Evolutionary conservation across 495 filamentous ascomycete genomes (phyloP), one percentile per base, ranked within the genome.

Genomic region (Pyrenopolyporus hunteri): DNA sequence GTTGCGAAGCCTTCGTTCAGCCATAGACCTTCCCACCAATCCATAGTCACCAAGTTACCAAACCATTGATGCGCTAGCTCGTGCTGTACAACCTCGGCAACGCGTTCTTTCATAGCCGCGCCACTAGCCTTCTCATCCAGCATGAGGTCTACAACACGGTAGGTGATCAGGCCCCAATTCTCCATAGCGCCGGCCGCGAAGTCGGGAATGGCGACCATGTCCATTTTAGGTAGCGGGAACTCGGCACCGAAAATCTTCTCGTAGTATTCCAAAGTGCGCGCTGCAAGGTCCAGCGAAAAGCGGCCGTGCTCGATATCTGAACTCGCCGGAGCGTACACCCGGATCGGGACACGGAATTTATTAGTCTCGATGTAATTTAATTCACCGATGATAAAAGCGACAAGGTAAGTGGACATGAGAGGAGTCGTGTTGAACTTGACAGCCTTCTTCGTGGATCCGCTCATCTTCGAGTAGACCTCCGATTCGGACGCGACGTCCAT

Each of bases 1-100:
- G 94, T 97, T 25, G 94, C 94, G 72, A 98, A 98, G 19, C 93
- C 93, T 75, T 98, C 94, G 73, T 98, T 98, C 57, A 98, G 86
- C 94, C 94, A 98, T 23, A 98, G 78, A 25, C 92, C 93, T 75
- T 97, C 93, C 94, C 94, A 98, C 84, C 94, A 98, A 74, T 97
- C 93, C 94, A 98, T 98, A 33, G 94, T 98, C 37, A 98, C 94
- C 55, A 98, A 80, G 75, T 98, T 98, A 57, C 94, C 94, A 67
- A 98, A 98, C 94, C 94, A 98, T 75, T 98, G 94, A 78, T 98
- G 94, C 36, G 94, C 94, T 68, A 98, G 79, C 71, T 98, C 94
- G 77, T 98, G 94, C 81, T 95, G 92, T 14, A 97, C 94, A 33
- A 91, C 89, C 70, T 97, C 92, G 43, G 94, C 93, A 65, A 98